Percentiles rank a stretch among this genome's conserved stretches.
Evolutionary conservation across 345 rosid genomes (phyloP).

Genomic region (Barbarea vulgaris): DNA sequence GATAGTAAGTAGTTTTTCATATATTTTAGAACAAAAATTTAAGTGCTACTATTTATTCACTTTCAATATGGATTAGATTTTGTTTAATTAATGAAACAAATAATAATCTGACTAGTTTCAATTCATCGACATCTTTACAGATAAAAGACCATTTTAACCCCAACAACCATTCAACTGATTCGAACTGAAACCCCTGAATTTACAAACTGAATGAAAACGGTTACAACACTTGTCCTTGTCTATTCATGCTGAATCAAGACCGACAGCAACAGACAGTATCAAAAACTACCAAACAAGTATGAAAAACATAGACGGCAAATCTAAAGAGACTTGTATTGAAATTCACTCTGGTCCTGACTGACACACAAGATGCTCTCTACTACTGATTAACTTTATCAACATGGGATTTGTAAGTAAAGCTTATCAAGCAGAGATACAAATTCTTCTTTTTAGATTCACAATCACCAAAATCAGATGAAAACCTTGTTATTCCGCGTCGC

Average conservation of each 20-base stretch:
- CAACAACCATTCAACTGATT: neutral
- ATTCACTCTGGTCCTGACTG: neutral
- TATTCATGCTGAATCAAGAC: neutral
- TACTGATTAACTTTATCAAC: neutral
- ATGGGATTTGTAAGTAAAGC: constrained; percentile 2
- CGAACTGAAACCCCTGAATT: neutral
- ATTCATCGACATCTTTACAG: neutral
- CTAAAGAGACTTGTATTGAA: neutral
- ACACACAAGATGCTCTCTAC: neutral
- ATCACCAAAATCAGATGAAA: neutral
- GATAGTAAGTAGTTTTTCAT: no score
- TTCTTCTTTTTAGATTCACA: neutral
- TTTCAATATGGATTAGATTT: neutral
- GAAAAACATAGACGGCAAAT: neutral
- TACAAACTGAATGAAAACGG: neutral
- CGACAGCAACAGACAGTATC: neutral
- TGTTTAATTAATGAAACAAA: neutral
- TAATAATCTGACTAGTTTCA: neutral
- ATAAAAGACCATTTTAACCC: neutral
- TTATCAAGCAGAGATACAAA: neutral
- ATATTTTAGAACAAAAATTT: no score
- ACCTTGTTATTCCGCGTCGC: neutral
- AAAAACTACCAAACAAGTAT: neutral
- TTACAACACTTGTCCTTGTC: neutral
- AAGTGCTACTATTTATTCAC: neutral